phyloP scores from a whole-genome alignment of 306 rosid genomes.

The Fagus sylvatica region DNA sequence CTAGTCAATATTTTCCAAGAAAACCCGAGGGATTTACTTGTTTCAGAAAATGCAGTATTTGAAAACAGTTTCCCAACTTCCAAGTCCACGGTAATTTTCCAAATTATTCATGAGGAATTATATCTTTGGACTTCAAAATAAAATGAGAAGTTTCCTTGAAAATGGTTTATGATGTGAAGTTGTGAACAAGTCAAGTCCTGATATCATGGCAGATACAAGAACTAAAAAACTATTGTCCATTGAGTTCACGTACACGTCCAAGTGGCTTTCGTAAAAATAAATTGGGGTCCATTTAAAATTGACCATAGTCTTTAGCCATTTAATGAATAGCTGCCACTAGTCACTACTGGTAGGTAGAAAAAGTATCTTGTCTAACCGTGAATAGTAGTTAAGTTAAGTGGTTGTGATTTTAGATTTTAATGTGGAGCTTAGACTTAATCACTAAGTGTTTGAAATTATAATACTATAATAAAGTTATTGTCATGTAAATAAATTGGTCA shows the following conservation, averaged over 20 bases:
- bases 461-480: too few relatives aligned
- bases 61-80: neutral
- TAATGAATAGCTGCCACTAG: neutral
- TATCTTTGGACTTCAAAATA: neutral
- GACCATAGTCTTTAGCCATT: neutral
- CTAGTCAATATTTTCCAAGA: neutral
- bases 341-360: too few relatives aligned
- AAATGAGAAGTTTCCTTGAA: slow-evolving; percentile 7
- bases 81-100: neutral
- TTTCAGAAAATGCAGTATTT: neutral
- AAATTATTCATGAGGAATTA: neutral
- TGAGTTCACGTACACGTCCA: neutral
- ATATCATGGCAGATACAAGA: neutral
- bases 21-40: neutral
- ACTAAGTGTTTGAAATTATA: too few relatives aligned
- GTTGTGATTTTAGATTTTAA: neutral
- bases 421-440: too few relatives aligned
- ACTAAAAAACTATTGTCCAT: neutral
- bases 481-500: too few relatives aligned
- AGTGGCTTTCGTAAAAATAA: neutral
- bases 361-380: too few relatives aligned
- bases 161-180: neutral
- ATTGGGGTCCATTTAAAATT: neutral
- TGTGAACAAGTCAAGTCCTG: neutral
- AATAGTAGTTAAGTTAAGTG: neutral